Percentiles rank a stretch among this genome's conserved stretches.
Conservation (phyloP, 1,284 basidiomycete species). For the Cystobasidium slooffiae region DNA sequence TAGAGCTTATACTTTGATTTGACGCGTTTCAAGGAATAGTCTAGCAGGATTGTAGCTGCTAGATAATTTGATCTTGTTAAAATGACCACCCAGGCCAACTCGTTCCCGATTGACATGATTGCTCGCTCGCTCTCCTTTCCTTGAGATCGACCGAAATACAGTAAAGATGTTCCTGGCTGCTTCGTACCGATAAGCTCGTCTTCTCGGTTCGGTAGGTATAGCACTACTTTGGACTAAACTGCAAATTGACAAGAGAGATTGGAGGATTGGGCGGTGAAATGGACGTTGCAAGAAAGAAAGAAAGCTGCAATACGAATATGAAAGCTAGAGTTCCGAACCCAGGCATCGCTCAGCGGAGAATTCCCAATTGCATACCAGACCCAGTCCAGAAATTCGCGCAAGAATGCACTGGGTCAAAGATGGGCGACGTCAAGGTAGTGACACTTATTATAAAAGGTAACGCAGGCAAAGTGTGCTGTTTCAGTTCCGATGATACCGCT, state of each 20-base stretch:
- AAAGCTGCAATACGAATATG: neutral
- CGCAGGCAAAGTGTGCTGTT: too few species aligned
- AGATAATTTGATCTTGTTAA: constrained; percentile 72
- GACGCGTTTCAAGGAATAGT: constrained; percentile 68
- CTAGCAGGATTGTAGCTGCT: constrained; percentile 68
- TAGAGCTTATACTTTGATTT: constrained; percentile 76
- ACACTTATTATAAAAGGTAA: too few species aligned
- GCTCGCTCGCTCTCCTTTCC: neutral
- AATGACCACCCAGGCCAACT: constrained; percentile 55
- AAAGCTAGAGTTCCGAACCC: neutral
- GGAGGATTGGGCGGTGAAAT: neutral
- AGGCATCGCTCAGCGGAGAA: too few species aligned
- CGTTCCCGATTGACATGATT: constrained; percentile 30
- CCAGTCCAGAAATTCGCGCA: too few species aligned
- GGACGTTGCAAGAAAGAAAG: neutral
- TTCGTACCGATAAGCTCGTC: too few species aligned
- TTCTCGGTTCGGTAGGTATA: too few species aligned
- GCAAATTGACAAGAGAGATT: neutral
- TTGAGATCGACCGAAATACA: neutral
- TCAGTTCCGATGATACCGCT: too few species aligned
- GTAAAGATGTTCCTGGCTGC: too few species aligned
- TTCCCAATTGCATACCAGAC: too few species aligned
- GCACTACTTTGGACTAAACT: too few species aligned
- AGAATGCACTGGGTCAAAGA: too few species aligned
- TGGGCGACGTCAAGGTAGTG: too few species aligned